Evolutionary conservation across 805 yeast genomes (phyloP).

Genomic region (Schwanniomyces polymorphus): DNA sequence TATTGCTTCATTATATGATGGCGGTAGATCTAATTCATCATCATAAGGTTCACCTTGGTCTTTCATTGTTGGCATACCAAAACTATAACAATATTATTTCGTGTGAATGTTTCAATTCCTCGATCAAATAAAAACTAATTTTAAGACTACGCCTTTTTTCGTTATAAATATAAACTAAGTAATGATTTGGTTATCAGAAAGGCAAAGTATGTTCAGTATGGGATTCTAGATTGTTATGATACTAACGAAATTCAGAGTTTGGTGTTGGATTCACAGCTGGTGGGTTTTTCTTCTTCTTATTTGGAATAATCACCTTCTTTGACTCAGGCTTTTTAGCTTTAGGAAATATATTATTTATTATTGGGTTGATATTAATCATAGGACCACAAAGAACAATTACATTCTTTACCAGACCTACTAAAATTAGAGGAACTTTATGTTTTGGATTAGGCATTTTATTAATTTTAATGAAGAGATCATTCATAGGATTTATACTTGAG

Average conservation of each 20-base stretch:
- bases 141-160: background rate
- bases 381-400: constrained; percentile 82
- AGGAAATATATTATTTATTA: constrained; percentile 77
- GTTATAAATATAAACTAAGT: background rate
- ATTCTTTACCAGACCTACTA: constrained; percentile 84
- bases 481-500: constrained; percentile 83
- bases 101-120: background rate
- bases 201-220: constrained; percentile 57
- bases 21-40: constrained; percentile 30
- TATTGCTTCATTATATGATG: constrained; percentile 50
- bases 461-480: constrained; percentile 74
- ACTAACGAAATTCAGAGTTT: constrained; percentile 53
- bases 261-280: constrained; percentile 93
- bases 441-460: constrained; percentile 73
- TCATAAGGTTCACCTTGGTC: background rate
- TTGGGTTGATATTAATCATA: constrained; percentile 83
- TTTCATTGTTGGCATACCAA: background rate
- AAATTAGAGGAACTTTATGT: constrained; percentile 82
- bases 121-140: background rate
- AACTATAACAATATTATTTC: background rate
- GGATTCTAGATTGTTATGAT: background rate
- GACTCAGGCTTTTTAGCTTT: constrained; percentile 87
- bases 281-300: constrained; percentile 72
- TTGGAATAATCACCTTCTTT: constrained; percentile 84
- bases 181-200: constrained; percentile 74